phyloP scores from a whole-genome alignment of 805 yeast species.

The Nakazawaea laoshanensis region DNA sequence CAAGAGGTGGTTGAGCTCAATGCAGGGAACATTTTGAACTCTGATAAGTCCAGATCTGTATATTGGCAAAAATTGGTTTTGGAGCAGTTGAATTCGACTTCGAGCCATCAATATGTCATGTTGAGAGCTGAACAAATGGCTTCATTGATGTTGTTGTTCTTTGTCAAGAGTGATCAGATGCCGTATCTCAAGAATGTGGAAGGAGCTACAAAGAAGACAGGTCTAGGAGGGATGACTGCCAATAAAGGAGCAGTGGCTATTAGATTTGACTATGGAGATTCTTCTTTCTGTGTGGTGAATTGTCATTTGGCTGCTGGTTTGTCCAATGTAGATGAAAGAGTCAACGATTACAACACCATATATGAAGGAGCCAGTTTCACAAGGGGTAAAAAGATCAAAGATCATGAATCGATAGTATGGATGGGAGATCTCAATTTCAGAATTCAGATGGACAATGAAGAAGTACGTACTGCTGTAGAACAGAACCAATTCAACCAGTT shows the following conservation, averaged over 20 bases:
- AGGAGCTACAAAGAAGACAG: constrained; percentile 79
- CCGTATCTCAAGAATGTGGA: constrained; percentile 65
- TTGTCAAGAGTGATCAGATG: constrained; percentile 43
- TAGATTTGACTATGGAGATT: constrained; percentile 40
- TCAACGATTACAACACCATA: constrained; percentile 76
- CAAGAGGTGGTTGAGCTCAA: constrained; percentile 93
- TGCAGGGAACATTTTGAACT: constrained; percentile 82
- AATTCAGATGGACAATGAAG: constrained; percentile 61
- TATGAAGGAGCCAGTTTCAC: constrained; percentile 60
- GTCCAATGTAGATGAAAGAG: constrained; percentile 72
- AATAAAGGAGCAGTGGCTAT: constrained; percentile 53
- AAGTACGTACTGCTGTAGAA: constrained; percentile 38
- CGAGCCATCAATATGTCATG: constrained; percentile 40
- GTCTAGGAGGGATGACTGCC: constrained; percentile 84
- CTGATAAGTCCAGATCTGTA: constrained; percentile 68
- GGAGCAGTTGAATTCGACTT: constrained; percentile 42
- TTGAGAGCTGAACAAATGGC: constrained; percentile 71
- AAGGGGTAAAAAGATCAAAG: constrained; percentile 49
- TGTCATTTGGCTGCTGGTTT: constrained; percentile 94
- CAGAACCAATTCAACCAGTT: constrained; percentile 20
- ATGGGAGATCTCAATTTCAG: constrained; percentile 92
- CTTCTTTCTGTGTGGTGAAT: constrained; percentile 67
- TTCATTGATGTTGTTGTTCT: constrained; percentile 55
- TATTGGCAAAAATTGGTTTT: constrained; percentile 73
- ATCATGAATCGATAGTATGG: constrained; percentile 82